Conservation (phyloP, 306 rosid species). For the Macrotyloma uniflorum region DNA sequence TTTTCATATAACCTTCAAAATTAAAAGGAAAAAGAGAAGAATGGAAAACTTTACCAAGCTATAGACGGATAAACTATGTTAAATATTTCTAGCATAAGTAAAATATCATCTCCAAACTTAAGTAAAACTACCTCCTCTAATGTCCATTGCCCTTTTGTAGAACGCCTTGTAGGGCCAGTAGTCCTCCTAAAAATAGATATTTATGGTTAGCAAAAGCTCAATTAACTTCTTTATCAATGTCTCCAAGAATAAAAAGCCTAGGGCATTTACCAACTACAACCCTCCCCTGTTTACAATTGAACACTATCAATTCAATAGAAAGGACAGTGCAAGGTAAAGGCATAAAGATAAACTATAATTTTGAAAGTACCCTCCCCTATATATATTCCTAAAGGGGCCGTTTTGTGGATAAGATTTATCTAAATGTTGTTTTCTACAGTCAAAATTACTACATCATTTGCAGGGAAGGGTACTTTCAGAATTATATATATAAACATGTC, state of each 20-base stretch:
- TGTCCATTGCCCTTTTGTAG: constrained; percentile 99
- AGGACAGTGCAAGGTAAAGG: constrained; percentile 19
- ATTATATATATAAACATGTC: background rate
- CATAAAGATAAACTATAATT: background rate
- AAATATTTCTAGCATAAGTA: background rate
- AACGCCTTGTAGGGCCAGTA: constrained; percentile 97
- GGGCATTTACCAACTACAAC: background rate
- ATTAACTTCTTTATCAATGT: constrained; percentile 7
- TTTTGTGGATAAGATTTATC: too few relatives aligned
- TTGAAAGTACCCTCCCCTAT: background rate
- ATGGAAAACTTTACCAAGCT: background rate
- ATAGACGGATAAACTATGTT: background rate
- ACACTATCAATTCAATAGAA: background rate
- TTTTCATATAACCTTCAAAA: background rate
- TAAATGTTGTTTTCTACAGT: too few relatives aligned
- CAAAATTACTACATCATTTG: too few relatives aligned
- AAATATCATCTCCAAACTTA: background rate
- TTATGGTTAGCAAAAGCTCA: constrained; percentile 14
- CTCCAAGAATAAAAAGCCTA: constrained; percentile 23
- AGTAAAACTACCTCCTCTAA: constrained; percentile 73
- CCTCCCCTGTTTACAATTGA: background rate
- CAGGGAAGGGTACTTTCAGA: too few relatives aligned
- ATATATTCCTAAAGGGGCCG: too few relatives aligned
- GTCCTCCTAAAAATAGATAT: constrained; percentile 73
- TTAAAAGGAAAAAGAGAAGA: background rate